Conservation (phyloP, 768 basidiomycete species). For the Sporobolomyces phaffii region DNA sequence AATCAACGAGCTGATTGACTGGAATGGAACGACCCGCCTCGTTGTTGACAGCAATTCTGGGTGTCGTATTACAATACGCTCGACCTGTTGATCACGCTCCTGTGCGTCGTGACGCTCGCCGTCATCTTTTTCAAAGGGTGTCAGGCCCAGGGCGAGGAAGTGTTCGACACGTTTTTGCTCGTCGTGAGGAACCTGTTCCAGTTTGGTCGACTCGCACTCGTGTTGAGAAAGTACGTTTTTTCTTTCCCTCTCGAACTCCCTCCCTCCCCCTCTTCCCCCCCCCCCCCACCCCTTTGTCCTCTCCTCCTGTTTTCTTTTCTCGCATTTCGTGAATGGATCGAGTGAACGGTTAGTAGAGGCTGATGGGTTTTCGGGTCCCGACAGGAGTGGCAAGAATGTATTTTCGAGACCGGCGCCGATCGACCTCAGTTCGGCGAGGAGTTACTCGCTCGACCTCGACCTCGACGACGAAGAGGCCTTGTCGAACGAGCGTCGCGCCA, state of each 20-base stretch:
- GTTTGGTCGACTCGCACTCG: conserved; percentile 60
- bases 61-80: conserved; percentile 53
- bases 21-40: no score
- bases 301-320: no score
- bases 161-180: conserved; percentile 84
- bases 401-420: conserved; percentile 48
- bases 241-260: not conserved
- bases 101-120: conserved; percentile 82
- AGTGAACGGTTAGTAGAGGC: no score
- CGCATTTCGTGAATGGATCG: no score
- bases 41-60: conserved; percentile 76
- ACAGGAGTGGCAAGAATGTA: conserved; percentile 50
- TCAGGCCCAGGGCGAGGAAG: conserved; percentile 84
- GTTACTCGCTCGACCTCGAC: conserved; percentile 49
- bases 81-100: conserved; percentile 58
- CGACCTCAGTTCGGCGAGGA: conserved; percentile 48
- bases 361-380: no score
- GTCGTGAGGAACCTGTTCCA: conserved; percentile 81
- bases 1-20: no score
- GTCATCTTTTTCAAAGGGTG: conserved; percentile 84
- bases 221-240: conserved; percentile 77
- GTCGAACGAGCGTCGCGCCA: conserved; percentile 28
- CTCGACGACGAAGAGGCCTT: conserved; percentile 49
- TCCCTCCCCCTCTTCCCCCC: not conserved
- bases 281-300: no score